Conservation (phyloP, 2,329 filamentous ascomycete genomes). For the Colletotrichum sublineola region DNA sequence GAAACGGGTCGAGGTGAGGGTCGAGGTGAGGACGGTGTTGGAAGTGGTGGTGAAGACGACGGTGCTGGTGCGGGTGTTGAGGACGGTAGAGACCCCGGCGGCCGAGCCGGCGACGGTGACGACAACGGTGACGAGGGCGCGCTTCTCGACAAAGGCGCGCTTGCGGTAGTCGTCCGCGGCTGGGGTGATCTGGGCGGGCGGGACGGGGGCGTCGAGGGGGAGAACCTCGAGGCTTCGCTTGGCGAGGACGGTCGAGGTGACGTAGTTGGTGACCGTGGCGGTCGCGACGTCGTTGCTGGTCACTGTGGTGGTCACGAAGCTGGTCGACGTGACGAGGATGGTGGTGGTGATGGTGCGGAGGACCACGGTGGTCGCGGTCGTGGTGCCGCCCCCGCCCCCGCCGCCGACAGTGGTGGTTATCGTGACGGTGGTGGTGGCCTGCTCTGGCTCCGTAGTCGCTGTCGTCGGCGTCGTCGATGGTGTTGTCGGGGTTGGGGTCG, state of each 20-base stretch:
- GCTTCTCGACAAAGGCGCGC: constrained; percentile 50
- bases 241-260: constrained; percentile 53
- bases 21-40: constrained; percentile 47
- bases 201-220: constrained; percentile 48
- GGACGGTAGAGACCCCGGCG: constrained; percentile 24
- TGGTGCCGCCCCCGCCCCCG: constrained; percentile 30
- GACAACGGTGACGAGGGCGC: constrained; percentile 50
- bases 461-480: constrained; percentile 6
- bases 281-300: constrained; percentile 52
- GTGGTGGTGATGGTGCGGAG: constrained; percentile 47
- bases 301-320: constrained; percentile 54
- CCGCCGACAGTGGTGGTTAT: constrained; percentile 22
- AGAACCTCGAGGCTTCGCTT: constrained; percentile 50
- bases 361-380: constrained; percentile 31
- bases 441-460: not conserved
- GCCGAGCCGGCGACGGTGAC: constrained; percentile 53
- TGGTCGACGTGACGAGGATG: constrained; percentile 52
- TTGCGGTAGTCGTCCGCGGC: constrained; percentile 42
- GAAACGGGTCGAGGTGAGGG: constrained; percentile 42
- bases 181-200: constrained; percentile 38
- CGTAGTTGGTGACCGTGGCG: constrained; percentile 53
- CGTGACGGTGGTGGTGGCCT: constrained; percentile 26
- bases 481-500: constrained; percentile 13
- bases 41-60: constrained; percentile 49
- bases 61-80: constrained; percentile 33